These are phyloP conservation scores for Mycena epipterygia DNA, from an alignment of 768 basidiomycete genomes.

Conservation along the genomic window DNA sequence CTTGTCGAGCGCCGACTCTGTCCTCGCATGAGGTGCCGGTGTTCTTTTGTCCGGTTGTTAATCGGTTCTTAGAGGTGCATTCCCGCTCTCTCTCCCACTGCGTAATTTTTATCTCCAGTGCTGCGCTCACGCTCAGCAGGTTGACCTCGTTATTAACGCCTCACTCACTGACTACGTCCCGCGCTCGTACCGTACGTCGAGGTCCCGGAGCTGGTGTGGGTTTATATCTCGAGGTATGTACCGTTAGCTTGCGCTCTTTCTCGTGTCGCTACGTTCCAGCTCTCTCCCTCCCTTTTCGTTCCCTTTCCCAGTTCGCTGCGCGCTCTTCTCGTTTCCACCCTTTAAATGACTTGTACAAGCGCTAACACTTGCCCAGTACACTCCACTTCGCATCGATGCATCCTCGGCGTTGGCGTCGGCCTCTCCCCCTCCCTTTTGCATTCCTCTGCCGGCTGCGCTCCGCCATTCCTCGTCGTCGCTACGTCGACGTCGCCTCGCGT, in stretches of 20 bases:
- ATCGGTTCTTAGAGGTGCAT: background rate
- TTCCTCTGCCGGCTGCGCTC: background rate
- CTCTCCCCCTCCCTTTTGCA: background rate
- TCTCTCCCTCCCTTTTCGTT: background rate
- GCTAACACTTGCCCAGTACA: no score
- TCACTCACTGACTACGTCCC: background rate
- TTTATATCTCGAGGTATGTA: background rate
- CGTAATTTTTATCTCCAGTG: conserved; percentile 2
- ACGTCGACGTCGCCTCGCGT: no score
- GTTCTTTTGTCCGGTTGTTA: background rate
- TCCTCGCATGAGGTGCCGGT: background rate
- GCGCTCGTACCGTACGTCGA: background rate
- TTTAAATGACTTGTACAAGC: no score
- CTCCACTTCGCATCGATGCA: background rate
- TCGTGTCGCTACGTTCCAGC: background rate
- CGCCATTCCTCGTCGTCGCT: background rate
- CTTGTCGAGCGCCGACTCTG: conserved; percentile 2
- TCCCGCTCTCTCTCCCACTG: background rate
- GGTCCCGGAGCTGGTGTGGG: background rate
- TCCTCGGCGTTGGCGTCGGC: background rate
- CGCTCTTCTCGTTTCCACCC: background rate
- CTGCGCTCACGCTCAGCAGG: conserved; percentile 1
- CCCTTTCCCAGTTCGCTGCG: no score
- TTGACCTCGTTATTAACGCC: background rate
- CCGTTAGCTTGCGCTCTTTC: background rate